Conservation (phyloP, 2,329 filamentous ascomycete species). For the Sclerotiophoma versabilis region DNA sequence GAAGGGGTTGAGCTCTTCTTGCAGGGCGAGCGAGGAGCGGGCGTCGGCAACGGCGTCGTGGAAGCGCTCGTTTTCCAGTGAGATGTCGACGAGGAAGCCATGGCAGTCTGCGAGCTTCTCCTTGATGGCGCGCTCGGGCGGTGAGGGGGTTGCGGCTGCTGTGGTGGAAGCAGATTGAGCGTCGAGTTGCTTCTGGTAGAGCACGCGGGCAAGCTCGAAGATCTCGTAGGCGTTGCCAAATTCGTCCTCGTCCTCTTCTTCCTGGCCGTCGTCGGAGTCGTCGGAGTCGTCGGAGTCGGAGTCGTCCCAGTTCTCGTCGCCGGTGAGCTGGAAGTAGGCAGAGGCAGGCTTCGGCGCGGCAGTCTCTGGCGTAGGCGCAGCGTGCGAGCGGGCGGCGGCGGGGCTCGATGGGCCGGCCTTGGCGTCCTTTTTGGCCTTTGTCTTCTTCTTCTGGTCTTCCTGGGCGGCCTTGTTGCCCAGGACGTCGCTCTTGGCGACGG, state of each 20-base stretch:
- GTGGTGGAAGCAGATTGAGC: conserved; percentile 43
- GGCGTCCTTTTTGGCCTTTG: conserved; percentile 56
- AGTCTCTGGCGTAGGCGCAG: conserved; percentile 54
- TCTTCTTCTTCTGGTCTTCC: conserved; percentile 61
- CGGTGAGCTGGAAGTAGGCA: conserved; percentile 83
- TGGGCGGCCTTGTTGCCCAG: conserved; percentile 79
- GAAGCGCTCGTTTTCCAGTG: conserved; percentile 95
- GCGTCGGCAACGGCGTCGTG: conserved; percentile 85
- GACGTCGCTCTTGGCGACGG: conserved; percentile 92
- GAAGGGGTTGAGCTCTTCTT: conserved; percentile 77
- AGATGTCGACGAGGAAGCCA: conserved; percentile 93
- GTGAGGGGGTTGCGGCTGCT: conserved; percentile 51
- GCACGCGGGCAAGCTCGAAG: conserved; percentile 67
- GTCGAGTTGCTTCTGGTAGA: conserved; percentile 65
- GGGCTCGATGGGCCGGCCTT: conserved; percentile 45
- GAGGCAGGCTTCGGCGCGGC: conserved; percentile 68
- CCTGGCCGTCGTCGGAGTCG: conserved; percentile 61
- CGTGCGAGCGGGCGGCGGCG: conserved; percentile 42
- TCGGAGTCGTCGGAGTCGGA: conserved; percentile 69
- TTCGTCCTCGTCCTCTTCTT: conserved; percentile 65
- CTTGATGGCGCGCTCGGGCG: conserved; percentile 57
- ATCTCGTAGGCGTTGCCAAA: conserved; percentile 70
- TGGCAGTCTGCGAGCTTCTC: conserved; percentile 92
- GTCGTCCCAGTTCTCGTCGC: conserved; percentile 86
- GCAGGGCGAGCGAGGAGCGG: conserved; percentile 77